Evolutionary conservation across 2,329 filamentous ascomycete species (phyloP), one percentile per base, ranked within the genome.

Genomic region (Fusarium burgessii): DNA sequence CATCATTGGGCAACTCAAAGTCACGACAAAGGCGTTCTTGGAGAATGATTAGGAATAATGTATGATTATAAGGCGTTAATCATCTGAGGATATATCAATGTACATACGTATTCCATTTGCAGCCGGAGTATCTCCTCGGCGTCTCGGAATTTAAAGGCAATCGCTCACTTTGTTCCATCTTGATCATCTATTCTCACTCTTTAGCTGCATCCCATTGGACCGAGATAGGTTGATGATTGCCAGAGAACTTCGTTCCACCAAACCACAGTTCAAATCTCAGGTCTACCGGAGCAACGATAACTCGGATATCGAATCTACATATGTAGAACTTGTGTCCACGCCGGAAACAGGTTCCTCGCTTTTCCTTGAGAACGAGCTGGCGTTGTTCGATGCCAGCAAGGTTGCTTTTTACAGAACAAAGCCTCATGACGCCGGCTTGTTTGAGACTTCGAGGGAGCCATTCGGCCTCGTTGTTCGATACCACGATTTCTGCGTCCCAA

Each of bases 201-300:
- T 45, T 29, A 9, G 42, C 56, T 17, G 69, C 43, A 27, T 72
- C 66, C 70, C 70, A 72, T 23, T 70, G 69, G 36, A 72, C 70
- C 11, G 61, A 61, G 41, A 73, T 73, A 18, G 70, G 66, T 49
- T 72, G 61, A 23, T 73, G 70, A 17, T 72, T 72, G 14, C 70
- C 70, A 3, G 70, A 71, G 55, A 72, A 72, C 42, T 63, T 73
- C 23, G 46, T 50, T 11, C 58, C 59, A 6, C 62, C 70, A 35
- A 72, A 84, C 82, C 82, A 84, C 15, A 84, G 57, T 71, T 83
- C 81, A 56, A 84, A 84, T 17, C 77, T 74, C 47, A 90, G 77
- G 63, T 90, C 88, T 2, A 88, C 84, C 3, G 86, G 83, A 2
- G 86, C 87, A 5, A 87, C 84, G 51, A 88, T 79, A 5, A 88